Percentiles rank a stretch among this genome's conserved stretches.
These are phyloP conservation scores for Babesia bovis DNA, from an alignment of 169 alveolate genomes.

Conservation along the genomic window DNA sequence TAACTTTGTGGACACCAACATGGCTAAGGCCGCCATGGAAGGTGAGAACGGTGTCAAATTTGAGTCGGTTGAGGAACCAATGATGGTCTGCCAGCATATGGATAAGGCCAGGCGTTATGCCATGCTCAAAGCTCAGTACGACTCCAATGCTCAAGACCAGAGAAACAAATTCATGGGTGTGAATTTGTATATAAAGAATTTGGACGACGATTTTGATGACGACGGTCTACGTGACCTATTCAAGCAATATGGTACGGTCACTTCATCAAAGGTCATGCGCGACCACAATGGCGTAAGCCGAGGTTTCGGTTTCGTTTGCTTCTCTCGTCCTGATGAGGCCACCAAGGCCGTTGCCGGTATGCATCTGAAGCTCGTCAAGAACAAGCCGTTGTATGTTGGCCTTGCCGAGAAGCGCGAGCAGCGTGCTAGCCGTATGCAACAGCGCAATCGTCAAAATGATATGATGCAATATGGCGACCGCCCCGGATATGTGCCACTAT, in stretches of 20 bases:
- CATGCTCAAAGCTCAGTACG: slow-evolving; percentile 83
- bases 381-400: slow-evolving; percentile 92
- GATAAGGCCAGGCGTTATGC: slow-evolving; percentile 87
- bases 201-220: slow-evolving; percentile 88
- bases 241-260: slow-evolving; percentile 88
- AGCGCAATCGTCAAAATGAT: slow-evolving; percentile 82
- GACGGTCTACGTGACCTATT: slow-evolving; percentile 83
- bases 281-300: slow-evolving; percentile 91
- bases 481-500: slow-evolving; percentile 57
- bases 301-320: slow-evolving; percentile 98
- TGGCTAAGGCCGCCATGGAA: slow-evolving; percentile 88
- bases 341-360: slow-evolving; percentile 95
- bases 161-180: slow-evolving; percentile 82
- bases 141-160: slow-evolving; percentile 69
- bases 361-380: slow-evolving; percentile 87
- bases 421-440: slow-evolving; percentile 87
- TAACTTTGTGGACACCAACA: slow-evolving; percentile 82
- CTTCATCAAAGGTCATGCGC: slow-evolving; percentile 90
- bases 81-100: slow-evolving; percentile 88
- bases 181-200: slow-evolving; percentile 89
- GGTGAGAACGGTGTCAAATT: slow-evolving; percentile 82
- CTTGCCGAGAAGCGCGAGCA: slow-evolving; percentile 90
- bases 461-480: slow-evolving; percentile 72
- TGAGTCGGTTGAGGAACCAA: slow-evolving; percentile 67
- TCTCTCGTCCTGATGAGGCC: slow-evolving; percentile 94